Percentiles rank a stretch among this genome's conserved stretches.
Conservation (phyloP, 768 basidiomycete genomes). For the Suillus occidentalis region DNA sequence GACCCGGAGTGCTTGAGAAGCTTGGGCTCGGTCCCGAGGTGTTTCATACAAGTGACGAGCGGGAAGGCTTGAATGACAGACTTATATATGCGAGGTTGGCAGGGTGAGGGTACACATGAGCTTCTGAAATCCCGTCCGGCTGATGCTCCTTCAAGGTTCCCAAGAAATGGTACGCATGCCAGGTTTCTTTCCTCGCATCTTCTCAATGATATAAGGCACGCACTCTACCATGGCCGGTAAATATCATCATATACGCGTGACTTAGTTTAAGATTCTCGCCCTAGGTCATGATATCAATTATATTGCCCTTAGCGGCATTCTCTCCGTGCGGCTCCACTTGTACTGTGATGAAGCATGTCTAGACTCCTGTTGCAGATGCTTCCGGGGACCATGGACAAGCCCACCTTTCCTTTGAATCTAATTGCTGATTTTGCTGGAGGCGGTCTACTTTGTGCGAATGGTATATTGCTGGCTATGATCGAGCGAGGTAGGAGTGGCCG, state of each 20-base stretch:
- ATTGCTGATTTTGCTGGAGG: constrained; percentile 85
- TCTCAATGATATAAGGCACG: constrained; percentile 45
- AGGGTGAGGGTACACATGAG: constrained; percentile 49
- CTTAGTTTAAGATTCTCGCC: constrained; percentile 1
- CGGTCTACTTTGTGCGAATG: constrained; percentile 67
- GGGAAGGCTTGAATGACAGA: constrained; percentile 54
- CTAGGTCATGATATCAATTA: constrained; percentile 86
- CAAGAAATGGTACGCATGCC: constrained; percentile 51
- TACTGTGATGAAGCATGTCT: neutral
- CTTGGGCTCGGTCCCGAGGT: constrained; percentile 75
- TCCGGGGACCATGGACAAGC: constrained; percentile 62
- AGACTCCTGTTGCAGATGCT: constrained; percentile 48
- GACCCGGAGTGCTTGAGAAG: constrained; percentile 80
- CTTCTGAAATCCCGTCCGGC: constrained; percentile 2
- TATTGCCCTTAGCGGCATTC: constrained; percentile 72
- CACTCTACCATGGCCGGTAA: constrained; percentile 77
- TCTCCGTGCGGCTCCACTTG: constrained; percentile 50
- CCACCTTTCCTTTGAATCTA: constrained; percentile 71
- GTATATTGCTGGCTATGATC: constrained; percentile 73
- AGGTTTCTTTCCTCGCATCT: constrained; percentile 6
- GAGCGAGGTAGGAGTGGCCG: constrained; percentile 63
- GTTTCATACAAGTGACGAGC: constrained; percentile 53
- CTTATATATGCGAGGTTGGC: constrained; percentile 75
- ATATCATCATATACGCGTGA: constrained; percentile 16
- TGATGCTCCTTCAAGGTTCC: constrained; percentile 44